phyloP scores from a whole-genome alignment of 306 rosid species.

The Vigna mungo region DNA sequence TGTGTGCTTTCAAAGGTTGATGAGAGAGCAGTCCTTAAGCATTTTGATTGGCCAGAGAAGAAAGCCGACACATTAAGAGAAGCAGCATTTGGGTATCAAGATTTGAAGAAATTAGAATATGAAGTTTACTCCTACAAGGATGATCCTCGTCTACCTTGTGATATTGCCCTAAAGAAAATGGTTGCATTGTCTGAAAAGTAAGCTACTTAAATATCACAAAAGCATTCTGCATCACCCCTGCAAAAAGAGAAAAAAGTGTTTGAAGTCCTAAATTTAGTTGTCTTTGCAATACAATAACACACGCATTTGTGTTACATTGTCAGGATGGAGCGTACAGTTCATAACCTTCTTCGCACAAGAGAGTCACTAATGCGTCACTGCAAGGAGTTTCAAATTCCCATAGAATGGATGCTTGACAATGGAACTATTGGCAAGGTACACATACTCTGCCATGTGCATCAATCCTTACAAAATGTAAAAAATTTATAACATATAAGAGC shows the following conservation, averaged over 20 bases:
- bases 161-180: conserved; percentile 87
- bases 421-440: conserved; percentile 91
- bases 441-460: background rate
- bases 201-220: conserved; percentile 36
- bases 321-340: conserved; percentile 94
- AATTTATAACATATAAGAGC: background rate
- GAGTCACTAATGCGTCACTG: conserved; percentile 82
- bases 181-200: conserved; percentile 91
- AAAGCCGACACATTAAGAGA: conserved; percentile 96
- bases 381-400: conserved; percentile 85
- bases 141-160: conserved; percentile 75
- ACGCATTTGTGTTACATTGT: conserved; percentile 18
- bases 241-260: background rate
- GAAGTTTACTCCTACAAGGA: conserved; percentile 91
- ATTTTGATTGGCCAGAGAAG: conserved; percentile 98
- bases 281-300: background rate
- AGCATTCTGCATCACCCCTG: background rate
- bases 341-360: conserved; percentile 84
- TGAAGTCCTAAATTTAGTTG: background rate
- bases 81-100: conserved; percentile 91
- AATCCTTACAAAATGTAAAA: conserved; percentile 3
- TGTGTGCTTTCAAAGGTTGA: conserved; percentile 69
- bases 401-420: conserved; percentile 95
- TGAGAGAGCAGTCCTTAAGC: conserved; percentile 96
- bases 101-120: conserved; percentile 80